Conservation (phyloP, 208 protist genomes). For the Trypanosoma theileri region DNA sequence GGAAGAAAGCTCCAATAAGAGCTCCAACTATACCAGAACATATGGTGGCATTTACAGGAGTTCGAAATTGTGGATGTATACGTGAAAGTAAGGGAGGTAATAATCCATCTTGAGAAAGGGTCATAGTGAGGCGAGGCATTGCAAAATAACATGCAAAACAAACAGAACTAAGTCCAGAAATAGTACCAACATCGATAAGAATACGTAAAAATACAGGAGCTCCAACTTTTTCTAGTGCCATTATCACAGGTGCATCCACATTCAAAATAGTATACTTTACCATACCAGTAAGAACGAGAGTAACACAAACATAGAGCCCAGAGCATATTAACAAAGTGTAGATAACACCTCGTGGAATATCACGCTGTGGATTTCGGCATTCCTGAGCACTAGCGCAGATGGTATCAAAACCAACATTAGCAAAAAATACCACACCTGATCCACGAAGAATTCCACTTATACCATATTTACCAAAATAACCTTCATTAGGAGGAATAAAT, state of each 20-base stretch:
- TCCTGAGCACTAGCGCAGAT: constrained; percentile 41
- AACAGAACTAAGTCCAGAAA: constrained; percentile 37
- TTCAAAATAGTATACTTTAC: constrained; percentile 31
- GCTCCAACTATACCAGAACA: constrained; percentile 24
- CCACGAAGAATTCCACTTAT: constrained; percentile 32
- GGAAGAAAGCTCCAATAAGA: constrained; percentile 34
- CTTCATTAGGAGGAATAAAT: constrained; percentile 37
- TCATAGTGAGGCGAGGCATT: constrained; percentile 40
- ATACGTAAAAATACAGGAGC: constrained; percentile 19
- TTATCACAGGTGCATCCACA: constrained; percentile 35
- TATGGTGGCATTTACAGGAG: constrained; percentile 26
- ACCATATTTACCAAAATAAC: constrained; percentile 35
- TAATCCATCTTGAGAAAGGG: constrained; percentile 36
- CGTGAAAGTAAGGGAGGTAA: constrained; percentile 25
- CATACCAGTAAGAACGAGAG: constrained; percentile 38
- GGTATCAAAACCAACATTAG: constrained; percentile 57
- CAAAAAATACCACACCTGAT: constrained; percentile 43
- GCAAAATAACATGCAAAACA: constrained; percentile 35
- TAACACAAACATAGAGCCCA: constrained; percentile 37
- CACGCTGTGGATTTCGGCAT: constrained; percentile 36
- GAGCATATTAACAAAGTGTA: constrained; percentile 35
- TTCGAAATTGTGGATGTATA: constrained; percentile 18
- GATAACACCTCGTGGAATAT: constrained; percentile 35
- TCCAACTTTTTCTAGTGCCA: constrained; percentile 28
- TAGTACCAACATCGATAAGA: constrained; percentile 37